Evolutionary conservation across 2,329 filamentous ascomycete species (phyloP).

Genomic region (Colletotrichum noveboracense): DNA sequence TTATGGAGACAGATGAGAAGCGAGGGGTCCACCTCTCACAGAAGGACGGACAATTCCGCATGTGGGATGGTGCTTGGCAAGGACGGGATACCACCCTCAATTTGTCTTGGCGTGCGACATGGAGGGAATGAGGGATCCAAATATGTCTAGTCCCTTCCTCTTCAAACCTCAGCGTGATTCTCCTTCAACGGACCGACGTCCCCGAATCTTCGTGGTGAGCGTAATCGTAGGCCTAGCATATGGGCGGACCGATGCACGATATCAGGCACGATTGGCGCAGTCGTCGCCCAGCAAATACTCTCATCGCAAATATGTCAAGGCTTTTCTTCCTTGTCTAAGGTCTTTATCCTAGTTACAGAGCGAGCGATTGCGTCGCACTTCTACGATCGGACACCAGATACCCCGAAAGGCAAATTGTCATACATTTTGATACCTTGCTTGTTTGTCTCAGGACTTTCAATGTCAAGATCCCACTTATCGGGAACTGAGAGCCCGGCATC

Average conservation of each 20-base stretch:
- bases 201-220: background rate
- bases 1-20: background rate
- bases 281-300: background rate
- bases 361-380: background rate
- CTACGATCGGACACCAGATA: background rate
- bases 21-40: background rate
- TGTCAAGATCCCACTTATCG: background rate
- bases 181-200: background rate
- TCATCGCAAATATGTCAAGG: background rate
- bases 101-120: background rate
- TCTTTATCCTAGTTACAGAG: background rate
- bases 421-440: background rate
- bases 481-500: background rate
- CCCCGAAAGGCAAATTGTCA: background rate
- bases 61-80: background rate
- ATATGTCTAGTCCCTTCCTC: fast-evolving
- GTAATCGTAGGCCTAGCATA: background rate
- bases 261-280: background rate
- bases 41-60: background rate
- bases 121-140: background rate
- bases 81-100: background rate
- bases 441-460: background rate
- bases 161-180: background rate
- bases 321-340: background rate
- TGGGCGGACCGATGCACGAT: background rate